Percentiles rank a stretch among this genome's conserved stretches.
Conservation (phyloP, 2,329 filamentous ascomycete genomes). For the Mycocentrospora acerina region DNA sequence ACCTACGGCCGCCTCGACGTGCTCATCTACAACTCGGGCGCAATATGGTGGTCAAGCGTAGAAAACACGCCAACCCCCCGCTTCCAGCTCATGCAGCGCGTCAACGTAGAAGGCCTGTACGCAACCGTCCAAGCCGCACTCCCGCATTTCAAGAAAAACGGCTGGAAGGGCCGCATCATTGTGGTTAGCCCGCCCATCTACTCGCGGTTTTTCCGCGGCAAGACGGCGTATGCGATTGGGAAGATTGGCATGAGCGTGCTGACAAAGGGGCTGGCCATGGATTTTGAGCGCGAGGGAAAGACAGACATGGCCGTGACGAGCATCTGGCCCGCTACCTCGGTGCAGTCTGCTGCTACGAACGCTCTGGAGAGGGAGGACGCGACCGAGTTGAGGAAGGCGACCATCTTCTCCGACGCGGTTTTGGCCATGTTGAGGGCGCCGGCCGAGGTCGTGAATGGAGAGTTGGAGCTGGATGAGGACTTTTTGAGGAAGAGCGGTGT, state of each 20-base stretch:
- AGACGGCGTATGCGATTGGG: slow-evolving; percentile 77
- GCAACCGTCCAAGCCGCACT: slow-evolving; percentile 67
- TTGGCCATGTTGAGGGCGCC: slow-evolving; percentile 68
- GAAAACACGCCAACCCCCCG: slow-evolving; percentile 71
- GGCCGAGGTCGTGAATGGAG: slow-evolving; percentile 65
- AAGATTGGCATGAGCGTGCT: slow-evolving; percentile 83
- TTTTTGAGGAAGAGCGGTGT: slow-evolving; percentile 69
- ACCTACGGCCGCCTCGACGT: slow-evolving; percentile 68
- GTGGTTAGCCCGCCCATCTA: slow-evolving; percentile 86
- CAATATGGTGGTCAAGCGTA: slow-evolving; percentile 81
- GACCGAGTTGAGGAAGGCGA: slow-evolving; percentile 63
- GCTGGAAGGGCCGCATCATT: slow-evolving; percentile 65
- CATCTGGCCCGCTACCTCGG: slow-evolving; percentile 78
- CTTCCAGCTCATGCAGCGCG: slow-evolving; percentile 62
- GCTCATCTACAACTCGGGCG: slow-evolving; percentile 79
- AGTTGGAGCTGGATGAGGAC: slow-evolving; percentile 76
- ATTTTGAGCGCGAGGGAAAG: slow-evolving; percentile 68
- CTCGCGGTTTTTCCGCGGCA: slow-evolving; percentile 79
- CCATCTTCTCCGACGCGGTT: slow-evolving; percentile 79
- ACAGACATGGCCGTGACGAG: slow-evolving; percentile 74
- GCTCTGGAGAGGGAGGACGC: slow-evolving; percentile 49
- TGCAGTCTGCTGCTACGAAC: slow-evolving; percentile 74
- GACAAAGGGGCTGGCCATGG: slow-evolving; percentile 80
- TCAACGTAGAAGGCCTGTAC: slow-evolving; percentile 69
- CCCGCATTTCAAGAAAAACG: slow-evolving; percentile 62